phyloP scores from a whole-genome alignment of 306 rosid genomes.

The Rosa persica region DNA sequence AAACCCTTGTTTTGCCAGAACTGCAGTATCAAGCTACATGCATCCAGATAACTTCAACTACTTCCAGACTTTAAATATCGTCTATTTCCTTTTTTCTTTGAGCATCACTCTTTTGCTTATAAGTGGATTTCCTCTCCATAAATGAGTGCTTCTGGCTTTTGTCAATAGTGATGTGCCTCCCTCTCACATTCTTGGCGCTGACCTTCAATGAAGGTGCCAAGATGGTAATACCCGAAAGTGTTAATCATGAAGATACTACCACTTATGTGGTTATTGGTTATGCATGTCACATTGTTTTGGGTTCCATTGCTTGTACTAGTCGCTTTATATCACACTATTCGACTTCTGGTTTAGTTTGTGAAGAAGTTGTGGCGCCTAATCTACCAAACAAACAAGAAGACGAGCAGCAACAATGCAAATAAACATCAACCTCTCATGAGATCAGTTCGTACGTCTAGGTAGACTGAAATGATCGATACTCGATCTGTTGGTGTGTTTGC shows the following conservation, averaged over 20 bases:
- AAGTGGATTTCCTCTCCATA: constrained; percentile 11
- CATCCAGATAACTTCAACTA: accelerated
- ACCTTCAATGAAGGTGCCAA: background rate
- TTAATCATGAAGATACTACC: background rate
- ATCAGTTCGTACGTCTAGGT: background rate
- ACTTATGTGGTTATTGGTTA: background rate
- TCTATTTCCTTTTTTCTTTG: background rate
- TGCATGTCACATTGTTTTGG: background rate
- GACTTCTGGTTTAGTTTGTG: constrained; percentile 25
- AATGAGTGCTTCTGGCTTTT: constrained; percentile 16
- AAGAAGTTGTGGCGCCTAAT: background rate
- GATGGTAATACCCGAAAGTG: background rate
- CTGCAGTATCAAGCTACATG: background rate
- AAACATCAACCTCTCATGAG: background rate
- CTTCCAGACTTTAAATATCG: background rate
- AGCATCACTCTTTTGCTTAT: constrained; percentile 7
- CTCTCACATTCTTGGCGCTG: background rate
- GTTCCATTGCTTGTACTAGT: background rate
- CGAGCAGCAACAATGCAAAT: background rate
- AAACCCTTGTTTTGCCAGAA: background rate
- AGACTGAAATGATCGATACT: background rate
- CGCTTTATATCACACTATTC: constrained; percentile 11
- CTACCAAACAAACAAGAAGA: background rate
- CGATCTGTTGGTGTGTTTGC: too few species aligned
- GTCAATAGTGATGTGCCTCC: background rate